phyloP scores from a whole-genome alignment of 2,329 filamentous ascomycete genomes.

The Microcyclosporella mali region DNA sequence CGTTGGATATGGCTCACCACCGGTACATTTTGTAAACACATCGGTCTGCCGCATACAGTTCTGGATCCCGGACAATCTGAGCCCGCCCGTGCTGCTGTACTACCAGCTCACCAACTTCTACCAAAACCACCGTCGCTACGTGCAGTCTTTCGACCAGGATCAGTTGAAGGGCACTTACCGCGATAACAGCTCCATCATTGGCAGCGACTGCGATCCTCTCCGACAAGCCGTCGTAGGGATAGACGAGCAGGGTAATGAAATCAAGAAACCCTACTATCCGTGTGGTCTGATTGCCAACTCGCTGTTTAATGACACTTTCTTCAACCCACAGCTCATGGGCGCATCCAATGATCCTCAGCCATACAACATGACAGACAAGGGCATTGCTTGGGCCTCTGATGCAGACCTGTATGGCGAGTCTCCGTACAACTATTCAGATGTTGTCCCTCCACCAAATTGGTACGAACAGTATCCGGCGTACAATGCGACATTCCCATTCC shows the following conservation, averaged over 20 bases:
- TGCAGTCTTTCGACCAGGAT: conserved; percentile 75
- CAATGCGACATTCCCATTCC: conserved; percentile 64
- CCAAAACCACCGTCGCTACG: conserved; percentile 95
- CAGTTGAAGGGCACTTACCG: conserved; percentile 73
- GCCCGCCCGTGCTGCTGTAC: conserved; percentile 81
- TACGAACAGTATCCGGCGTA: conserved; percentile 58
- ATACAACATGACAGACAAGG: conserved; percentile 70
- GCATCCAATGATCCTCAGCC: conserved; percentile 22
- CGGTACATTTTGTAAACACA: conserved; percentile 31
- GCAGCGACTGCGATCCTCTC: conserved; percentile 71
- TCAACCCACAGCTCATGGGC: conserved; percentile 53
- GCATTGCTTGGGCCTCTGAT: conserved; percentile 84
- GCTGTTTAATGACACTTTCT: conserved; percentile 89
- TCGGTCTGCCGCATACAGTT: conserved; percentile 68
- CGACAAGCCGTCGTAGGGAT: conserved; percentile 18
- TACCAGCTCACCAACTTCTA: conserved; percentile 97
- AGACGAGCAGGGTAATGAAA: conserved; percentile 27
- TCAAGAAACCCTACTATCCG: conserved; percentile 71
- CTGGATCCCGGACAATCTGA: conserved; percentile 69
- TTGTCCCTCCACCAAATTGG: conserved; percentile 88
- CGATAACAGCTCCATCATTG: conserved; percentile 53
- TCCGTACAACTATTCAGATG: conserved; percentile 57
- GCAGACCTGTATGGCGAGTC: conserved; percentile 67
- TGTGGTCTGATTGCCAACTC: conserved; percentile 97
- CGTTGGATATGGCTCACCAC: conserved; percentile 19